Evolutionary conservation across 1,284 basidiomycete species (phyloP), one percentile per base, ranked within the genome.

Genomic region (Austroboletus rostrupii): DNA sequence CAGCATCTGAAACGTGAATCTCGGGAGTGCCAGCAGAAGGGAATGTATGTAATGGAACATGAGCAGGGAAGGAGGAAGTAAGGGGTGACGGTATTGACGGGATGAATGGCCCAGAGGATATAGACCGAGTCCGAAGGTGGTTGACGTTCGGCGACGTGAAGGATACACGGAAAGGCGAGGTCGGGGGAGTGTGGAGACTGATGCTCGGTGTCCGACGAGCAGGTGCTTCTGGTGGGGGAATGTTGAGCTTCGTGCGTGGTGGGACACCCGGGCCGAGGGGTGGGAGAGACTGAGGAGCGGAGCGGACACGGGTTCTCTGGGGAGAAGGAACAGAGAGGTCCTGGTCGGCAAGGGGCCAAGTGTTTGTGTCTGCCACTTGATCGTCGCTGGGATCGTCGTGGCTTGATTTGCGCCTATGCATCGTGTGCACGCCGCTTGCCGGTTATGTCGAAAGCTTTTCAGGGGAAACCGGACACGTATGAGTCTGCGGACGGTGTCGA

Each of bases 61-160:
- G 52, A 33, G 38, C 11, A 10, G 61, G 54, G 38, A 64, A 67
- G 13, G 66, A 58, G 21, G 65, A 53, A n/a, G 53, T 37, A n/a
- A 70, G 58, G 0, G 70, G 66, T 3, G 70, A 70, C n/a, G 64
- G 43, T 32, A 68, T 48, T 9, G 66, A 65, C 1, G 83, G 81
- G 8, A 76, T 70, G 59, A 79, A 85, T 8, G 79, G 74, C 10
- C 75, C 75, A 4, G 83, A 67, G 4, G 67, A 83, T 40, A 81
- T 75, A 7, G 81, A 81, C 13, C 76, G 72, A 4, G 75, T 78
- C 11, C 76, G 76, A 45, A 69, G 68, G 65, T 79, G 83, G 52
- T 50, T 60, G 58, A 37, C 71, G 60, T 44, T 70, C 48, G 31
- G 70, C 6, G 70, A 53, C 13, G 71, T 68, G 52, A 83, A 77